These are phyloP conservation scores for Taphrina sp. DNA, from an alignment of 1,139 yeast genomes.

Conservation along the genomic window DNA sequence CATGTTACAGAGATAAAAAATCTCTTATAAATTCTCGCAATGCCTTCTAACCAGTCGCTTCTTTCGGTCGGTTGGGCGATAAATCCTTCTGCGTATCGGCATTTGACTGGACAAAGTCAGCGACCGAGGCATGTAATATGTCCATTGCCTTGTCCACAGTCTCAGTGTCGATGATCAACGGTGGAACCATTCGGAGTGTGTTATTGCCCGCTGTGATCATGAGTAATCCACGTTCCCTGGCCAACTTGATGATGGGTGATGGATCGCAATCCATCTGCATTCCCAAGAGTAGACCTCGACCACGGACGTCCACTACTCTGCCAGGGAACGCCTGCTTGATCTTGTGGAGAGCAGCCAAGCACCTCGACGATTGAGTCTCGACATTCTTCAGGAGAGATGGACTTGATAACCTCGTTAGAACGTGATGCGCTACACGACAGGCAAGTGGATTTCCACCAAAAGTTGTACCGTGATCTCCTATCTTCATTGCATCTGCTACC, in stretches of 20 bases:
- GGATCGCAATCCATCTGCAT: slow-evolving; percentile 71
- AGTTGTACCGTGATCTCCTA: slow-evolving; percentile 97
- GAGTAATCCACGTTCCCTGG: slow-evolving; percentile 75
- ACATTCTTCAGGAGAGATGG: slow-evolving; percentile 62
- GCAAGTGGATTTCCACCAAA: slow-evolving; percentile 97
- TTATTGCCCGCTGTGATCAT: slow-evolving; percentile 89
- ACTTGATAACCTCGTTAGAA: slow-evolving; percentile 64
- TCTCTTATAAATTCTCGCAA: too few relatives aligned
- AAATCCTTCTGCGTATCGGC: slow-evolving; percentile 11
- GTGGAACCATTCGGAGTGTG: slow-evolving; percentile 87
- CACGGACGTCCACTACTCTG: slow-evolving; percentile 67
- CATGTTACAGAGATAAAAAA: too few relatives aligned
- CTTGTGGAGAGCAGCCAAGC: slow-evolving; percentile 50
- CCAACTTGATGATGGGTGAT: slow-evolving; percentile 59
- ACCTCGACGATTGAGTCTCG: slow-evolving; percentile 48
- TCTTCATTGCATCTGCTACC: slow-evolving; percentile 67
- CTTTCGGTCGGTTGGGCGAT: slow-evolving; percentile 21
- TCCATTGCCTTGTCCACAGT: slow-evolving; percentile 67
- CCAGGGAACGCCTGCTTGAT: slow-evolving; percentile 58
- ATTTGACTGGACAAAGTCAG: slow-evolving; percentile 14
- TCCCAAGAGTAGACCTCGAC: slow-evolving; percentile 84
- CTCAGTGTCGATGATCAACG: slow-evolving; percentile 74
- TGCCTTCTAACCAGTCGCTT: slow-evolving; percentile 24
- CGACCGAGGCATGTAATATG: slow-evolving; percentile 55
- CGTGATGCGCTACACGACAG: slow-evolving; percentile 73